These are phyloP conservation scores for Diaporthe destruens DNA, from an alignment of 2,329 filamentous ascomycete species.

Conservation along the genomic window DNA sequence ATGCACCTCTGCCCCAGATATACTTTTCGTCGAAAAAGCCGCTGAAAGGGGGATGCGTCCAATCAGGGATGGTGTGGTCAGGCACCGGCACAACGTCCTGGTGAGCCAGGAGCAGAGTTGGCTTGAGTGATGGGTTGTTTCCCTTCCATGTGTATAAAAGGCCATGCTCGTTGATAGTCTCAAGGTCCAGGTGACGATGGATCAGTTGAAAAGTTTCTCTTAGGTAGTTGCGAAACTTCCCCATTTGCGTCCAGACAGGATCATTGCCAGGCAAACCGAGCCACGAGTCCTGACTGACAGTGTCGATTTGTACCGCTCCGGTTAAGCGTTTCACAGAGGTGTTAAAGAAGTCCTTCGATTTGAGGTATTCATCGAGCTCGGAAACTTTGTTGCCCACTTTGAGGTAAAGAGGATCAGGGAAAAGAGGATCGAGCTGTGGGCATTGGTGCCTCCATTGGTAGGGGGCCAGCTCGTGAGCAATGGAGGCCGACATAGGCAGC, in stretches of 20 bases:
- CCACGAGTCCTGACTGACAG: slow-evolving; percentile 48
- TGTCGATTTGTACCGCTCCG: slow-evolving; percentile 50
- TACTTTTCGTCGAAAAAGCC: slow-evolving; percentile 68
- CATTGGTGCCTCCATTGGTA: slow-evolving; percentile 41
- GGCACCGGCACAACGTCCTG: slow-evolving; percentile 74
- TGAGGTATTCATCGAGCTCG: slow-evolving; percentile 44
- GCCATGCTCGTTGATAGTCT: slow-evolving; percentile 70
- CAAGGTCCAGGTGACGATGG: slow-evolving; percentile 60
- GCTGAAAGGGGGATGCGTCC: slow-evolving; percentile 72
- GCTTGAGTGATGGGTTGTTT: slow-evolving; percentile 61
- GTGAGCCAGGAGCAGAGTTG: slow-evolving; percentile 71
- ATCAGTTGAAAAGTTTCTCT: slow-evolving; percentile 57
- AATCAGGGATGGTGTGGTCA: slow-evolving; percentile 61
- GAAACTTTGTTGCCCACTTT: slow-evolving; percentile 40
- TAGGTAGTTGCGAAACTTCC: slow-evolving; percentile 27
- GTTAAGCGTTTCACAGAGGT: slow-evolving; percentile 47
- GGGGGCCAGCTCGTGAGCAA: background rate
- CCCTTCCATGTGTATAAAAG: slow-evolving; percentile 71
- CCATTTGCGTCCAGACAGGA: slow-evolving; percentile 25
- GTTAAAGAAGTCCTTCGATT: slow-evolving; percentile 44
- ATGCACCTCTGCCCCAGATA: slow-evolving; percentile 72
- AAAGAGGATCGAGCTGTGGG: slow-evolving; percentile 44
- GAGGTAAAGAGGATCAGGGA: slow-evolving; percentile 45
- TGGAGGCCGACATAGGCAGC: background rate
- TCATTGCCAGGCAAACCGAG: slow-evolving; percentile 14